These are phyloP conservation scores for Aspergillus diversus DNA, from an alignment of 495 filamentous ascomycete species.

Conservation along the genomic window DNA sequence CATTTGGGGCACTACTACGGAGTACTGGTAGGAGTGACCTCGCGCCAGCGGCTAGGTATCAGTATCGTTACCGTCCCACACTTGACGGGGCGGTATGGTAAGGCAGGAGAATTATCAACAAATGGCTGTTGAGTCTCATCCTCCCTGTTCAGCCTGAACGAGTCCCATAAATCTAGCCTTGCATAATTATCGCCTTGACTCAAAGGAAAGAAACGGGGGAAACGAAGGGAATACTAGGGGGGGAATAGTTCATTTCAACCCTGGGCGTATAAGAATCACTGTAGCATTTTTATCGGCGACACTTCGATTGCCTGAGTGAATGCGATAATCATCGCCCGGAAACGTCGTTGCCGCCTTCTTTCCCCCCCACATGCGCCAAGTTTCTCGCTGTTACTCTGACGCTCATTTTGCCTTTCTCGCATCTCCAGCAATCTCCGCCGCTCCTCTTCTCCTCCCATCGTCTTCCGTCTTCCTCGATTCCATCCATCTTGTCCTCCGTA, in stretches of 20 bases:
- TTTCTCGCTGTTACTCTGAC: constrained; percentile 12
- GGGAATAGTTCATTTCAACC: too few species aligned
- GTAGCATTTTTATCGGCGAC: too few species aligned
- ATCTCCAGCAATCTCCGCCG: background rate
- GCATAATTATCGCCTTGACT: constrained; percentile 1
- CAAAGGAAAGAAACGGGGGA: background rate
- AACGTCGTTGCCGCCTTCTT: constrained; percentile 29
- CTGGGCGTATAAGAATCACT: too few species aligned
- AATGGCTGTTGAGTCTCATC: background rate
- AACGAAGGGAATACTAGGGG: background rate
- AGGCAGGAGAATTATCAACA: constrained; percentile 4
- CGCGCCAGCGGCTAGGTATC: background rate
- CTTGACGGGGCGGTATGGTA: constrained; percentile 2
- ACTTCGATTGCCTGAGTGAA: background rate
- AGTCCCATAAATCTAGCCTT: background rate
- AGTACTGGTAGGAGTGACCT: too few species aligned
- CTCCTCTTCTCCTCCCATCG: background rate
- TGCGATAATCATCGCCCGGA: constrained; percentile 28
- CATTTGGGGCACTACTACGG: background rate
- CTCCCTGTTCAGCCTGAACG: background rate
- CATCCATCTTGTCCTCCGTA: background rate
- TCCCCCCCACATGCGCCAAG: constrained; percentile 16
- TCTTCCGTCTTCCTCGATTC: background rate
- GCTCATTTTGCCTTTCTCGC: constrained; percentile 2
- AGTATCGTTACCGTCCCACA: background rate